These are phyloP conservation scores for Lenwebbia sp. DNA, from an alignment of 345 rosid genomes.

Conservation along the genomic window DNA sequence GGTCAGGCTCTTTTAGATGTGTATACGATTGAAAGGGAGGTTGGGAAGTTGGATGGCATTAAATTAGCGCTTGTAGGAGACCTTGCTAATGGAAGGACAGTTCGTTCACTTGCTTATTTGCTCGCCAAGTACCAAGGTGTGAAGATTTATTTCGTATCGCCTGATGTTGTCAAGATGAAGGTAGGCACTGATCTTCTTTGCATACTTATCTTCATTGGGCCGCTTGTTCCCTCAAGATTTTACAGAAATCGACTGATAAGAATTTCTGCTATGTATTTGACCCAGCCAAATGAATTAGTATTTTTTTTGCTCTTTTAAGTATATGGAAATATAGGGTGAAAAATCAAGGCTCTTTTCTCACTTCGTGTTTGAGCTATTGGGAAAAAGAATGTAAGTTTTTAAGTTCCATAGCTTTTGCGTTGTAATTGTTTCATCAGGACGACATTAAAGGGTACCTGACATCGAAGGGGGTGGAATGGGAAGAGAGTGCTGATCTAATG, in stretches of 20 bases:
- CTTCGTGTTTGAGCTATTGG: not conserved
- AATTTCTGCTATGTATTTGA: not conserved
- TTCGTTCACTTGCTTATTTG: slow-evolving; percentile 85
- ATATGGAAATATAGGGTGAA: not conserved
- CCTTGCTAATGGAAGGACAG: slow-evolving; percentile 95
- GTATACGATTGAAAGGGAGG: slow-evolving; percentile 81
- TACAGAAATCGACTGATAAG: not conserved
- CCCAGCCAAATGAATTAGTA: not conserved
- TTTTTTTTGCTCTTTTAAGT: not conserved
- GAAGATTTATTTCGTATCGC: slow-evolving; percentile 84
- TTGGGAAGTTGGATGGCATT: slow-evolving; percentile 82
- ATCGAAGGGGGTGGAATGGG: slow-evolving; percentile 66
- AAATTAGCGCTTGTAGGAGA: slow-evolving; percentile 92
- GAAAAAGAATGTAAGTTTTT: not conserved
- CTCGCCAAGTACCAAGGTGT: slow-evolving; percentile 79
- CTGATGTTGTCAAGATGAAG: slow-evolving; percentile 94
- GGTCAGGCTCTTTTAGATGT: slow-evolving; percentile 84
- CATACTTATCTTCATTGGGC: not conserved
- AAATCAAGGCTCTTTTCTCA: not conserved
- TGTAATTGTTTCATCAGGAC: slow-evolving; percentile 33
- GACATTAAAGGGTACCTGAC: slow-evolving; percentile 86
- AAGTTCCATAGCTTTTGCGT: not conserved
- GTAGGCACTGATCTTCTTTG: slow-evolving; percentile 11
- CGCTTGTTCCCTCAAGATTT: too few species aligned
- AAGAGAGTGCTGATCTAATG: slow-evolving; percentile 70